Evolutionary conservation across 2,329 filamentous ascomycete genomes (phyloP), one percentile per base, ranked within the genome.

Genomic region (Epichloe sylvatica): DNA sequence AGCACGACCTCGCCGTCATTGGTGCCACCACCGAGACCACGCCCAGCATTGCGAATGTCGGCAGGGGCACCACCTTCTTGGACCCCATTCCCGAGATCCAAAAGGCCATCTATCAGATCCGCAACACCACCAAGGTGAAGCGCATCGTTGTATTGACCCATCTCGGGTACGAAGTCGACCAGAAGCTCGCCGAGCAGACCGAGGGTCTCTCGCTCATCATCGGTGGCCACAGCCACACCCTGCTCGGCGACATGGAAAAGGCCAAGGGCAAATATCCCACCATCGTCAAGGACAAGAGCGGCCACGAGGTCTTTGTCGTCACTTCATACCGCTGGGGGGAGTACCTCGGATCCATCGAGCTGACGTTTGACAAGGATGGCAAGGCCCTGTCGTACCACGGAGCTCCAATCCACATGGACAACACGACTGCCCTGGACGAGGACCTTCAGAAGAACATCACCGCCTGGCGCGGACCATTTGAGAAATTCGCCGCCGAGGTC

Each of bases 271-370:
- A 74, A 8, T 84, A 84, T 58, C 81, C 81, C 1, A 84, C 80
- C 13, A 77, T 84, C 46, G 72, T 73, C 47, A 64, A 74, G 30
- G 81, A 84, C 60, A 63, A 70, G 53, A 74, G 78, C 46, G 80
- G 78, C 42, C 76, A 83, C 35, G 81, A 84, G 57, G 80, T 84
- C 46, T 84, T 83, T 59, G 73, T 83, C 57, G 80, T 84, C 17
- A 82, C 79, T 7, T 76, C 80, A 2, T 84, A 80, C 59, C 74
- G 79, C 53, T 84, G 81, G 81, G 80, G 23, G 80, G 78, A 83
- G 64, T 83, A 83, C 50, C 64, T 84, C 2, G 81, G 80, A 51
- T 80, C 80, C 61, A 84, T 84, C 55, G 79, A 83, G 54, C 72
- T 84, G 7, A 78, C 76, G 1, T 84, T 81, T 57, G 78, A 81